Percentiles rank a stretch among this genome's conserved stretches.
phyloP scores from a whole-genome alignment of 2,329 filamentous ascomycete species.

The Aspergillus intermedius region DNA sequence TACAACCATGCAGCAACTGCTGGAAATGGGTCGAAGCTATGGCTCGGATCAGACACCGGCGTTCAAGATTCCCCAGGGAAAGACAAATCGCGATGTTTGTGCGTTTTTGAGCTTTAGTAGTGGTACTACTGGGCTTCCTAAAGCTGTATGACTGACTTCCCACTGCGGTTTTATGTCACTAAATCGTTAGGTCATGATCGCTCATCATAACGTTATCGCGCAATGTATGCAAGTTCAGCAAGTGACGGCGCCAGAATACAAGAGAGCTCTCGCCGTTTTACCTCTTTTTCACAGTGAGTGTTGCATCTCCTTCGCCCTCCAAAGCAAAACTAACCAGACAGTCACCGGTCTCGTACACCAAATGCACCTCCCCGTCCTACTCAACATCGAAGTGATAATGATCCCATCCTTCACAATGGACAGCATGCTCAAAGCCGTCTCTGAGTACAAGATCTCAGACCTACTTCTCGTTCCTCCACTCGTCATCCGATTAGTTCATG shows the following conservation, averaged over 20 bases:
- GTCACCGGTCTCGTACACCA: slow-evolving; percentile 57
- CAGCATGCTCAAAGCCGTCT: slow-evolving; percentile 49
- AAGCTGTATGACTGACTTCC: slow-evolving; percentile 27
- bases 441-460: slow-evolving; percentile 49
- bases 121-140: slow-evolving; percentile 46
- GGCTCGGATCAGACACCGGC: slow-evolving; percentile 41
- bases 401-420: slow-evolving; percentile 59
- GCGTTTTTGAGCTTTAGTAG: slow-evolving; percentile 47
- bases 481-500: slow-evolving; percentile 54
- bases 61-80: slow-evolving; percentile 46
- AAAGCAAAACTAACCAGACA: slow-evolving; percentile 1
- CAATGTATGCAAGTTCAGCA: slow-evolving; percentile 56
- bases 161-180: slow-evolving; percentile 19
- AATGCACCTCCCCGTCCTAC: slow-evolving; percentile 55
- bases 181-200: slow-evolving; percentile 42
- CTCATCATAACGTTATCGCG: slow-evolving; percentile 50
- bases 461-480: slow-evolving; percentile 56
- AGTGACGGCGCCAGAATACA: slow-evolving; percentile 46
- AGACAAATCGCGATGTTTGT: slow-evolving; percentile 53
- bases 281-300: slow-evolving; percentile 52
- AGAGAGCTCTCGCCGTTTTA: slow-evolving; percentile 51
- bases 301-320: too few relatives aligned
- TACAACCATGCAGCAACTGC: slow-evolving; percentile 33
- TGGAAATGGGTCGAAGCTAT: slow-evolving; percentile 26
- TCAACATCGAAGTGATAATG: slow-evolving; percentile 63